Evolutionary conservation across 495 filamentous ascomycete genomes (phyloP), one percentile per base, ranked within the genome.

Genomic region (Glonium stellatum): DNA sequence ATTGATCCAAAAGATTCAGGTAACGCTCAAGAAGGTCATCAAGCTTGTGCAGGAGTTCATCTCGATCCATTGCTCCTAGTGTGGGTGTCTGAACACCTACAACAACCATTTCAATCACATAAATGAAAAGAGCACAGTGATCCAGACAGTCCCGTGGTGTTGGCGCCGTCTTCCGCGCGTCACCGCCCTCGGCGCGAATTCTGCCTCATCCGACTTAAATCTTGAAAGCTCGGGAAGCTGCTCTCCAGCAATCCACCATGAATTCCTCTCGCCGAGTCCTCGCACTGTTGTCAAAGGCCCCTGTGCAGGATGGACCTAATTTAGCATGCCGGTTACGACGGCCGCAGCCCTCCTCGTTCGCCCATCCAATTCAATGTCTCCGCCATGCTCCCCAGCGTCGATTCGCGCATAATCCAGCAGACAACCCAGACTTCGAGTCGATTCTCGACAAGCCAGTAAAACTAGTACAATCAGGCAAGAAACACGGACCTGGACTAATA

Each of bases 401-500:
- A 18, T 35, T 56, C 57, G 25, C 42, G 21, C 58, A 39, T 13
- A 54, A 58, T 22, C 74, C 82, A 31, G 86, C 77, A 67, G 87
- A 92, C 68, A 79, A 87, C 67, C 84, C 85, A 0, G 74, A 73
- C 67, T 96, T 92, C 77, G 75, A 82, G 31, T 92, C 89, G 1
- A 82, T 96, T 58, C 79, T 97, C 55, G 93, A 98, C 75, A 84
- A 89, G 64, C 90, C 93, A 2, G 80, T 90, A 1, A 78, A 79
- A 23, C 81, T 95, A 9, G 85, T 96, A 1, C 86, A 87, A 21
- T 72, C 81, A 0, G 81, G 87, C 18, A 83, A 80, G 65, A 82
- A 80, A 54, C 91, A 96, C 75, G 89, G 90, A 5, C 84, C 85
- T 0, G 91, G 92, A 0, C 79, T 96, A 12, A 85, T 95, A 47